Evolutionary conservation across 176 grass and related monocot species (phyloP), one percentile per base, ranked within the genome.

Genomic region (Oropetium thomaeum): DNA sequence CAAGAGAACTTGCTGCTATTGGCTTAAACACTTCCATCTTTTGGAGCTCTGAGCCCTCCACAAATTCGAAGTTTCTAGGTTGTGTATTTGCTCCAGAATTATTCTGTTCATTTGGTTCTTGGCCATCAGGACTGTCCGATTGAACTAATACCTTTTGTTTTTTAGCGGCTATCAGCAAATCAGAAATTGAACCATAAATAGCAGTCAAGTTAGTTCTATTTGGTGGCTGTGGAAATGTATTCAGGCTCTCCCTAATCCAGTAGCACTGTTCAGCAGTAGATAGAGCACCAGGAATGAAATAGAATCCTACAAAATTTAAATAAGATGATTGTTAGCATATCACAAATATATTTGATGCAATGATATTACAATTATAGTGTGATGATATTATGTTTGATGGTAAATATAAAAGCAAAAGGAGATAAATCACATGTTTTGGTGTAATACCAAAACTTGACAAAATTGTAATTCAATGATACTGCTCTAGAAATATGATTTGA

Each of bases 221-320:
- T 71, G 93, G 93, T 49, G 93, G 93, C 43, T 97, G 90, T 28
- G 90, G 93, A 73, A 97, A 97, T 63, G 78, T 84, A 49, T 70
- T 73, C 67, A 97, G 87, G 80, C 93, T 97, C 69, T 93, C 85
- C 67, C 88, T 86, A 37, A 97, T 85, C 93, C 90, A 93, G 69
- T 80, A 79, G 74, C 90, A 93, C 49, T 97, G 93, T 72, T 97
- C 83, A 42, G 77, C 88, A 15, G 58, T 70, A 28, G 90, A 79
- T 34, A 97, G 75, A 72, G 85, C 90, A 71, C 58, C 75, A 37
- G 93, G 90, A 45, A 97, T 93, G 70, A 97, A 93, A 83, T 90
- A 93, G 73, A 93, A 97, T 52, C 93, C 93, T 97, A 62, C 5
- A 74, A 43, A 87, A 44, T 71, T 23, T 58, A 30, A 74, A 59